A percentile compares a stretch with the other conserved stretches of the same genome.
phyloP scores from a whole-genome alignment of 2,329 filamentous ascomycete species.

The Colletotrichum gigasporum region DNA sequence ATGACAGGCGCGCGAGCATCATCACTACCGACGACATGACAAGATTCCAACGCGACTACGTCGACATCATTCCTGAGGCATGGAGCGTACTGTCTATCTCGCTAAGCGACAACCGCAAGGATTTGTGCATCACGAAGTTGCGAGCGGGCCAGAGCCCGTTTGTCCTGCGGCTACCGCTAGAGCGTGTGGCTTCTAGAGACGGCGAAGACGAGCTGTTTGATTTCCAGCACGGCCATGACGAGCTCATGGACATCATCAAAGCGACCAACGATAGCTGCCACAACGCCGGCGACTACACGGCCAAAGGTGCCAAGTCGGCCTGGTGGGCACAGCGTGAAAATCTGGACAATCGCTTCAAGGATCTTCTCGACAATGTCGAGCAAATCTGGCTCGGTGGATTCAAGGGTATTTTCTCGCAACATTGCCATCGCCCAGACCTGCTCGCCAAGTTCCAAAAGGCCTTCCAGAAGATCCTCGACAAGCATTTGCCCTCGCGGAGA shows the following conservation, averaged over 20 bases:
- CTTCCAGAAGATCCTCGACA: conserved; percentile 82
- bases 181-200: conserved; percentile 82
- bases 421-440: conserved; percentile 68
- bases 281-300: conserved; percentile 70
- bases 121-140: conserved; percentile 90
- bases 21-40: conserved; percentile 61
- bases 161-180: conserved; percentile 85
- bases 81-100: conserved; percentile 92
- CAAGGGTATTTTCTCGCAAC: conserved; percentile 89
- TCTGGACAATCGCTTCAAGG: conserved; percentile 79
- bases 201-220: conserved; percentile 82
- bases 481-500: conserved; percentile 84
- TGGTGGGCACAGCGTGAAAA: conserved; percentile 92
- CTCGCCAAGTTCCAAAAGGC: conserved; percentile 80
- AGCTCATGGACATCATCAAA: conserved; percentile 84
- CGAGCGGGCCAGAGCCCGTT: conserved; percentile 81
- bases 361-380: conserved; percentile 86
- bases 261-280: conserved; percentile 88
- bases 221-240: conserved; percentile 80
- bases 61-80: conserved; percentile 82
- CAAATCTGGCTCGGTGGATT: conserved; percentile 96
- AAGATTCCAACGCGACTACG: conserved; percentile 80
- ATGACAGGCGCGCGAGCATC: conserved; percentile 52
- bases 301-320: conserved; percentile 78
- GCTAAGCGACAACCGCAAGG: conserved; percentile 81